These are phyloP conservation scores for Trichophyton schoenleinii DNA, from an alignment of 2,329 filamentous ascomycete genomes.

Conservation along the genomic window DNA sequence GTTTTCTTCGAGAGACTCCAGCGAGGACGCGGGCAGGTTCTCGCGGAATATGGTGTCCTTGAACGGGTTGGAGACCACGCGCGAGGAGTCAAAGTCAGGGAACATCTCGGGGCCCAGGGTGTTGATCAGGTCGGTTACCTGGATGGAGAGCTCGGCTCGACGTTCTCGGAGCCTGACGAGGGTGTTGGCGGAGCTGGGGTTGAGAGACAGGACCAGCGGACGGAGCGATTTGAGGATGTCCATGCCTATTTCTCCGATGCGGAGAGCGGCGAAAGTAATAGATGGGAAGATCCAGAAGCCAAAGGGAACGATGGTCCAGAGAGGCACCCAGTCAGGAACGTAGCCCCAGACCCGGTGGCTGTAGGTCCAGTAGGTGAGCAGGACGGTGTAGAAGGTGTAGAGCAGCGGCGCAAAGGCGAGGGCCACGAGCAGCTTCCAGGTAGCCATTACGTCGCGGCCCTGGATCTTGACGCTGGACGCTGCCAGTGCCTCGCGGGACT, in stretches of 20 bases:
- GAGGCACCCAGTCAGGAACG: constrained; percentile 65
- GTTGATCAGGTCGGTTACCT: constrained; percentile 89
- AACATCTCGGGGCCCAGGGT: constrained; percentile 91
- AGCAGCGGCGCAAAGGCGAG: constrained; percentile 69
- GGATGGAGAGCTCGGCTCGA: constrained; percentile 59
- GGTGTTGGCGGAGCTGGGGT: constrained; percentile 71
- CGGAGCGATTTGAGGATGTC: constrained; percentile 92
- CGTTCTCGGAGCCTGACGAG: constrained; percentile 63
- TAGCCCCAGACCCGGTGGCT: constrained; percentile 72
- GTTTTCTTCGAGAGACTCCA: constrained; percentile 12
- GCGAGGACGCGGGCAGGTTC: not conserved
- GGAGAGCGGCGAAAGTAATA: constrained; percentile 82
- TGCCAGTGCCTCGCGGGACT: constrained; percentile 71
- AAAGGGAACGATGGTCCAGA: constrained; percentile 61
- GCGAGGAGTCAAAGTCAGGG: constrained; percentile 76
- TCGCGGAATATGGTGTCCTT: constrained; percentile 19
- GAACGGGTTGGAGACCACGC: constrained; percentile 49
- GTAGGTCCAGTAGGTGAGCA: constrained; percentile 66
- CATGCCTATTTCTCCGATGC: constrained; percentile 97
- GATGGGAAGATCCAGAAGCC: constrained; percentile 72
- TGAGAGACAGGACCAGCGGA: constrained; percentile 72
- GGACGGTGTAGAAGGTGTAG: constrained; percentile 66
- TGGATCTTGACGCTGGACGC: constrained; percentile 81
- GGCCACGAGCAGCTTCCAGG: constrained; percentile 86
- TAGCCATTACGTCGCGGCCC: constrained; percentile 79